phyloP scores from a whole-genome alignment of 2,329 filamentous ascomycete species.

The Calonectria pteridis region DNA sequence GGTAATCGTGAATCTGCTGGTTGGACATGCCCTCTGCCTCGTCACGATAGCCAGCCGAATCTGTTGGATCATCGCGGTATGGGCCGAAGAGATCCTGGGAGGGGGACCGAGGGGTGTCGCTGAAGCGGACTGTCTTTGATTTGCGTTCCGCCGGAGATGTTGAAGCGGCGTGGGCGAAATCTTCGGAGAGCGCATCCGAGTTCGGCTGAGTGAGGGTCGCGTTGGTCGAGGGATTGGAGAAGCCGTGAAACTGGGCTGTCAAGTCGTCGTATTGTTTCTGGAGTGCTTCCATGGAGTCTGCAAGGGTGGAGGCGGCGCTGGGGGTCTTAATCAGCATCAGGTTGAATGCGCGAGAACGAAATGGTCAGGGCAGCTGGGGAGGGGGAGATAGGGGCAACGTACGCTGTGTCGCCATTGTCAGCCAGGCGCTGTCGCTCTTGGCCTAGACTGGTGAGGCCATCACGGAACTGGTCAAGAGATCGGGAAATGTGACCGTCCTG shows the following conservation, averaged over 20 bases:
- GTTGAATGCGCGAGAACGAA: background rate
- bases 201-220: slow-evolving; percentile 72
- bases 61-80: slow-evolving; percentile 78
- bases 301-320: slow-evolving; percentile 63
- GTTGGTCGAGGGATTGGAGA: slow-evolving; percentile 63
- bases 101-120: slow-evolving; percentile 68
- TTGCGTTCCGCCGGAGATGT: slow-evolving; percentile 48
- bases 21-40: slow-evolving; percentile 76
- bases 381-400: slow-evolving; percentile 41
- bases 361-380: background rate
- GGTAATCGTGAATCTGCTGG: slow-evolving; percentile 87
- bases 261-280: slow-evolving; percentile 82
- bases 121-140: slow-evolving; percentile 88
- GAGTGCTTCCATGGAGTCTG: slow-evolving; percentile 76
- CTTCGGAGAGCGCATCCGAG: slow-evolving; percentile 69
- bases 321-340: background rate
- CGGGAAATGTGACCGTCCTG: slow-evolving; percentile 92
- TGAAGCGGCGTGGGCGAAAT: slow-evolving; percentile 74
- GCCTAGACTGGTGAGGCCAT: slow-evolving; percentile 80
- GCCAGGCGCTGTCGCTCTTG: slow-evolving; percentile 73
- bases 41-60: slow-evolving; percentile 69
- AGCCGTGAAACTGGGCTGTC: slow-evolving; percentile 82
- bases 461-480: slow-evolving; percentile 87
- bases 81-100: slow-evolving; percentile 62
- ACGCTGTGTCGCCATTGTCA: slow-evolving; percentile 74